Evolutionary conservation across 2,329 filamentous ascomycete species (phyloP).

Genomic region (Alternaria metachromatica): DNA sequence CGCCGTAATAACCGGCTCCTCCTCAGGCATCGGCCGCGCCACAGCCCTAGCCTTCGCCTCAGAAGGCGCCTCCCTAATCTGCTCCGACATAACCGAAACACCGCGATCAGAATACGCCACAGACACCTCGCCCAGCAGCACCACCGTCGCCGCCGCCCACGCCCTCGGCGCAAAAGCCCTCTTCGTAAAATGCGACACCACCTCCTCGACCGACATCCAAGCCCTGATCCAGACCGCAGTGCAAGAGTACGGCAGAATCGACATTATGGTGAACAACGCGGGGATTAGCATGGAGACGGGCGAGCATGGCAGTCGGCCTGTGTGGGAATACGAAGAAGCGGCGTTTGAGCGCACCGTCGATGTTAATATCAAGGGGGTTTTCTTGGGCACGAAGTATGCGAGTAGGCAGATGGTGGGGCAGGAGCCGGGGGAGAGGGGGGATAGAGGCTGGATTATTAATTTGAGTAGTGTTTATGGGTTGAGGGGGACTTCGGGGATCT

Average conservation of each 20-base stretch:
- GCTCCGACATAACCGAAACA: slow-evolving; percentile 37
- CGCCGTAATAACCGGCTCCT: slow-evolving; percentile 45
- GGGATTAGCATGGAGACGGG: slow-evolving; percentile 55
- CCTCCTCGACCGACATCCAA: slow-evolving; percentile 51
- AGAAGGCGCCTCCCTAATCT: slow-evolving; percentile 43
- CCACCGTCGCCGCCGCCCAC: slow-evolving; percentile 41
- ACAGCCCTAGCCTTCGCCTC: slow-evolving; percentile 39
- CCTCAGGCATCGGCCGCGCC: slow-evolving; percentile 45
- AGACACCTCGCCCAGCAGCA: slow-evolving; percentile 25
- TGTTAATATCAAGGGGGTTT: slow-evolving; percentile 51
- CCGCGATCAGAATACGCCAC: slow-evolving; percentile 22
- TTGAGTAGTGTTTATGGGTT: slow-evolving; percentile 60
- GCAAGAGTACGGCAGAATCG: slow-evolving; percentile 58
- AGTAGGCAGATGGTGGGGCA: slow-evolving; percentile 60
- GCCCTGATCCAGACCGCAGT: slow-evolving; percentile 50
- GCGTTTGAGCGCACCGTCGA: slow-evolving; percentile 54
- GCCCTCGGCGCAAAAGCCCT: slow-evolving; percentile 41
- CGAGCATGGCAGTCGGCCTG: slow-evolving; percentile 30
- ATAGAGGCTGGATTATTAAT: slow-evolving; percentile 63
- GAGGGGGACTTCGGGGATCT: slow-evolving; percentile 39
- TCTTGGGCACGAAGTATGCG: slow-evolving; percentile 56
- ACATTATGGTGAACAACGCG: slow-evolving; percentile 55
- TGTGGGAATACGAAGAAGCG: slow-evolving; percentile 57
- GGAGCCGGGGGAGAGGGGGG: slow-evolving; percentile 39
- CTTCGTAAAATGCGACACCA: slow-evolving; percentile 54